Evolutionary conservation across 805 yeast species (phyloP), one percentile per base, ranked within the genome.

Genomic region (Cyberlindnera bimundalis): DNA sequence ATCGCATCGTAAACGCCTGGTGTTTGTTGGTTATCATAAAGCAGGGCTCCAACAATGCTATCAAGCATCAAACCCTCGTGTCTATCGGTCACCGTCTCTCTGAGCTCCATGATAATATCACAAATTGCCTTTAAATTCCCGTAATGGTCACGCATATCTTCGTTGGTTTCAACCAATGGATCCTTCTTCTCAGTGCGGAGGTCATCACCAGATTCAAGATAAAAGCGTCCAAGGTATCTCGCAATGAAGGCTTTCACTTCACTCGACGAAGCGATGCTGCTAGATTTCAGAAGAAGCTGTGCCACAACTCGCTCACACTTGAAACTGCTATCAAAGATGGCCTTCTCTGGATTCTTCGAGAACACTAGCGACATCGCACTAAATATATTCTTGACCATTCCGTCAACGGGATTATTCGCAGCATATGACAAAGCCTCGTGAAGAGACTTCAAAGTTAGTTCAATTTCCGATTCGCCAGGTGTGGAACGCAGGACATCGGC

Each of bases 11-110:
- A 13, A 14, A 39, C 9, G 24, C 45, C 11, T 37, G 52, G 27
- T 10, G 45, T 39, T 1, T 39, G 33, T n/a, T 50, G 44, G 39
- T 53, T 58, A 21, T 58, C 61, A 42, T 59, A 48, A 2, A 70
- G 44, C 14, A 73, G 51, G 9, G 60, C 66, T 2, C 78, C 77
- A 8, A 70, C 29, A 6, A 70, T 52, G 4, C 67, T 45, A 29
- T 74, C 76, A 31, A 70, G 59, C 37, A 65, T 53, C 5, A 47
- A 28, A 9, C 31, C 31, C 5, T 61, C 59, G 10, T 52, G 50
- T 3, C 51, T n/a, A 26, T 58, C 31, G 0, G 4, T 40, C 1
- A 51, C 46, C 1, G 37, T 25, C 1, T 50, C 44, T 11, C 55
- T 39, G 9, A 45, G 40, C 0, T 48, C 40, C 0, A 60, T 17